phyloP scores from a whole-genome alignment of 1,139 yeast genomes.

The Lodderomyces pseudojiufengensis region DNA sequence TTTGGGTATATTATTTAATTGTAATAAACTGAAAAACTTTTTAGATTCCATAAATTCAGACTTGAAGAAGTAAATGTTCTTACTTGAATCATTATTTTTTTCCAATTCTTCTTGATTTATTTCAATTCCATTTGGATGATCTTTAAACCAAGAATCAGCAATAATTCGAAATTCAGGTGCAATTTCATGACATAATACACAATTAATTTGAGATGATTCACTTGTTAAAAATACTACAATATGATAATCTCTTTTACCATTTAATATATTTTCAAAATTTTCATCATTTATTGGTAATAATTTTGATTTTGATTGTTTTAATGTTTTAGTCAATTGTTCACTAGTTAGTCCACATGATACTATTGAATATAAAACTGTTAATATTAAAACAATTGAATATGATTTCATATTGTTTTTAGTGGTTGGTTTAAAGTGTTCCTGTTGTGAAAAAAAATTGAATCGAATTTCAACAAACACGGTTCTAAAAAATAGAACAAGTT shows the following conservation, averaged over 20 bases:
- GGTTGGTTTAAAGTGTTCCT: too few species aligned
- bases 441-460: too few species aligned
- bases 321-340: constrained; percentile 23
- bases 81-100: constrained; percentile 20
- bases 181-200: constrained; percentile 69
- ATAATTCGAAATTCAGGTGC: constrained; percentile 59
- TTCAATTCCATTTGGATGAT: constrained; percentile 34
- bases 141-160: constrained; percentile 57
- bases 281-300: constrained; percentile 49
- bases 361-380: constrained; percentile 14
- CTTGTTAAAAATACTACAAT: constrained; percentile 71
- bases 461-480: too few species aligned
- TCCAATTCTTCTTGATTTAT: constrained; percentile 29
- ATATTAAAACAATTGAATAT: constrained; percentile 10
- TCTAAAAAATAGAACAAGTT: too few species aligned
- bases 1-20: constrained; percentile 76
- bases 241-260: constrained; percentile 70
- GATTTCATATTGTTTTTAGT: constrained; percentile 3
- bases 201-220: constrained; percentile 66
- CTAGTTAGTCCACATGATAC: constrained; percentile 28
- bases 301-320: constrained; percentile 19
- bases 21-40: constrained; percentile 51
- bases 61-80: constrained; percentile 60
- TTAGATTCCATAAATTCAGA: constrained; percentile 66
- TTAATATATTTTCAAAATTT: constrained; percentile 56